Conservation (phyloP, 768 basidiomycete species). For the Lentinula sp. region DNA sequence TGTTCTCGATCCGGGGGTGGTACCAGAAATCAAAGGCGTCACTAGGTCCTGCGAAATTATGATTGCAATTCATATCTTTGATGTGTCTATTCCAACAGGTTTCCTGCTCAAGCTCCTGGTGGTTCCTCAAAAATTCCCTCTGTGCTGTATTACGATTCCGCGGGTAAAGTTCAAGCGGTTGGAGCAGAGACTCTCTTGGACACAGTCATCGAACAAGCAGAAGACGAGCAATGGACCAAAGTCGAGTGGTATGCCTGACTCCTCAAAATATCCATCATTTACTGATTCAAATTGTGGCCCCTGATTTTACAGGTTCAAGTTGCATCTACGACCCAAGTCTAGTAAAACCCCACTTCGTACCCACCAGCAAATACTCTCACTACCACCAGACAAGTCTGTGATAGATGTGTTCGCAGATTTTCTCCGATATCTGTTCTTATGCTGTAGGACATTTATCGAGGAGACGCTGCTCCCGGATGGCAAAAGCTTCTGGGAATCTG, state of each 20-base stretch:
- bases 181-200: conserved; percentile 38
- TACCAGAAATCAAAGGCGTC: conserved; percentile 21
- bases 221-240: conserved; percentile 38
- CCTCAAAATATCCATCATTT: conserved; percentile 3
- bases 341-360: conserved; percentile 9
- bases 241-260: conserved; percentile 34
- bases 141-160: conserved; percentile 37
- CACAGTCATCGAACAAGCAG: conserved; percentile 29
- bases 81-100: conserved; percentile 20
- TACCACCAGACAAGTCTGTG: conserved; percentile 36
- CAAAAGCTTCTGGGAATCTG: conserved; percentile 34
- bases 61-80: neutral
- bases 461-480: conserved; percentile 41
- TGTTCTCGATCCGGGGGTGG: conserved; percentile 35
- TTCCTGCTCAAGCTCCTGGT: conserved; percentile 39
- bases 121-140: conserved; percentile 46
- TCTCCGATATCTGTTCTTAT: conserved; percentile 38
- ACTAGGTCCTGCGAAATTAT: conserved; percentile 3
- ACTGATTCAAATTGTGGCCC: neutral
- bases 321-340: conserved; percentile 26
- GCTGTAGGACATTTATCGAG: conserved; percentile 39
- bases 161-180: conserved; percentile 31
- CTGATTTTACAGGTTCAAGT: conserved; percentile 25
- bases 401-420: conserved; percentile 45
- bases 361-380: conserved; percentile 22